Conservation (phyloP, 2,329 filamentous ascomycete genomes). For the Meredithiella fracta region DNA sequence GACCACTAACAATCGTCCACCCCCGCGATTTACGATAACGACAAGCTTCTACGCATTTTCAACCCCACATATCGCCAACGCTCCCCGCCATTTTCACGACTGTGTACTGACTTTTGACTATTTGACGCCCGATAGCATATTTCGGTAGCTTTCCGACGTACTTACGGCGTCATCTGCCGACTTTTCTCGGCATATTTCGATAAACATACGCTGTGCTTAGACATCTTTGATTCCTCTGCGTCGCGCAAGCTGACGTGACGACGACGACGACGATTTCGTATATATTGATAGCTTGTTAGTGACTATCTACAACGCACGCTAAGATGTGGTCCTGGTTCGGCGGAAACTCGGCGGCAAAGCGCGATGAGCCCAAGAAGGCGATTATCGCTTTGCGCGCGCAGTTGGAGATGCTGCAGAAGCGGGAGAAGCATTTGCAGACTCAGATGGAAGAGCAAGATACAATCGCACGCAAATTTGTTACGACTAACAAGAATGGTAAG, state of each 20-base stretch:
- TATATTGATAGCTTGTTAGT: background rate
- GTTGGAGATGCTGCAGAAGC: conserved; percentile 94
- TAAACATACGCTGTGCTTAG: background rate
- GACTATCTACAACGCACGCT: conserved; percentile 12
- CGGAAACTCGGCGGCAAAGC: conserved; percentile 66
- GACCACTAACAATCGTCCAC: background rate
- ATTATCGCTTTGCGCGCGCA: conserved; percentile 77
- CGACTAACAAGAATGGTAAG: conserved; percentile 79
- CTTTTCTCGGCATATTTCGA: background rate
- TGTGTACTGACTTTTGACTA: no score
- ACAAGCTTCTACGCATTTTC: background rate
- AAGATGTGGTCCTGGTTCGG: conserved; percentile 74
- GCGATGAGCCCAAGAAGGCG: conserved; percentile 91
- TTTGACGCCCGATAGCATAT: no score
- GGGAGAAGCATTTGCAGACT: conserved; percentile 75
- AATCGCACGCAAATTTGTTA: conserved; percentile 76
- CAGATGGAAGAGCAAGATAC: conserved; percentile 89
- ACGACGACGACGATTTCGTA: background rate
- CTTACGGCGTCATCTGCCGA: no score
- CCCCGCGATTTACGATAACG: background rate
- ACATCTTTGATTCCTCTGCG: background rate
- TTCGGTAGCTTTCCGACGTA: no score
- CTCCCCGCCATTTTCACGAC: background rate
- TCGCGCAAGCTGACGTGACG: background rate
- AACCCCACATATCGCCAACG: background rate